Conservation (phyloP, 2,329 filamentous ascomycete genomes). For the Aspergillus amoenus region DNA sequence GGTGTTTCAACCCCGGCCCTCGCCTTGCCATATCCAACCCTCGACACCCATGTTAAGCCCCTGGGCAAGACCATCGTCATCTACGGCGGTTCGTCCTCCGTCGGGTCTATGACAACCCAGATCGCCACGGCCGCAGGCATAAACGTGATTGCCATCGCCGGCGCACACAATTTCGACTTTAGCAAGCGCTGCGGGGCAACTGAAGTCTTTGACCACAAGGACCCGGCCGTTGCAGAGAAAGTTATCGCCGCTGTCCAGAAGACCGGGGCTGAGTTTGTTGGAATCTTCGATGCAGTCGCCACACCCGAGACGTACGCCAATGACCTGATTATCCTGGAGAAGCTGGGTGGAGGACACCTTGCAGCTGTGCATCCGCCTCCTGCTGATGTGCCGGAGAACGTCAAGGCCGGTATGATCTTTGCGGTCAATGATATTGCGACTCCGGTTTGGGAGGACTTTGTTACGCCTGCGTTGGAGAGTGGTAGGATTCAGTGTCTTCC, state of each 20-base stretch:
- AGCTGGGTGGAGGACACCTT: slow-evolving; percentile 15
- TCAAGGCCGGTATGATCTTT: slow-evolving; percentile 15
- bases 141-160: slow-evolving; percentile 40
- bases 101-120: slow-evolving; percentile 46
- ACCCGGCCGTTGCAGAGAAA: slow-evolving; percentile 24
- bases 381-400: background rate
- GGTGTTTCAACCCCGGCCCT: slow-evolving; percentile 22
- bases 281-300: slow-evolving; percentile 11
- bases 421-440: slow-evolving; percentile 22
- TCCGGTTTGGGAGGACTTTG: slow-evolving; percentile 28
- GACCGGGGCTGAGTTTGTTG: slow-evolving; percentile 14
- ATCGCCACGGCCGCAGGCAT: slow-evolving; percentile 42
- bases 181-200: slow-evolving; percentile 38
- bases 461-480: slow-evolving; percentile 27
- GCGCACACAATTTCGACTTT: slow-evolving; percentile 36
- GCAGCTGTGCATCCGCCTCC: slow-evolving; percentile 9
- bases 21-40: slow-evolving; percentile 23
- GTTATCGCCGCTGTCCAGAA: slow-evolving; percentile 24
- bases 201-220: slow-evolving; percentile 39
- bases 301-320: slow-evolving; percentile 5
- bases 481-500: slow-evolving; percentile 33
- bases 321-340: slow-evolving; percentile 6
- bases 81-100: slow-evolving; percentile 46
- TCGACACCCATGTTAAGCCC: slow-evolving; percentile 13
- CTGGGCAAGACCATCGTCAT: slow-evolving; percentile 34